phyloP scores from a whole-genome alignment of 163 green algal species.

The Chlorella variabilis region DNA sequence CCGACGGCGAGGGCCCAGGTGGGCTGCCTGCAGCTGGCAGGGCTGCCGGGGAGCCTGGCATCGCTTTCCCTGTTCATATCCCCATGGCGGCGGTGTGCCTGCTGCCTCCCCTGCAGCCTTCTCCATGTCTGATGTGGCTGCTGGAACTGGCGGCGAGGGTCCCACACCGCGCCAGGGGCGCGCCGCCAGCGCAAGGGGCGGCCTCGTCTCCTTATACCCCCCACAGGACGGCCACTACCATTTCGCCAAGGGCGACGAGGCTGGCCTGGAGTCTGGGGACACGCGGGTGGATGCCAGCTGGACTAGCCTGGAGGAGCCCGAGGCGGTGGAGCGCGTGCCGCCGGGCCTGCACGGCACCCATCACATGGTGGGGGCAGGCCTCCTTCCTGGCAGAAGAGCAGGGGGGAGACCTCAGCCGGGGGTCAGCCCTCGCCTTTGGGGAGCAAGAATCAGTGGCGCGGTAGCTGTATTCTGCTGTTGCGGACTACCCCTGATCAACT shows the following conservation, averaged over 20 bases:
- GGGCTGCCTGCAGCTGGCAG: too few species aligned
- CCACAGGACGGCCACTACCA: conserved; percentile 19
- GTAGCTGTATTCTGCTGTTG: too few species aligned
- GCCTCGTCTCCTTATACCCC: background rate
- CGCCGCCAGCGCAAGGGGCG: background rate
- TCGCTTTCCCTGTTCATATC: background rate
- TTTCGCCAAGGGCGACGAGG: background rate
- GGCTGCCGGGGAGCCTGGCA: too few species aligned
- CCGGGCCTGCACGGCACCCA: background rate
- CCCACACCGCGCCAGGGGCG: too few species aligned
- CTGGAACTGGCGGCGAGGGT: background rate
- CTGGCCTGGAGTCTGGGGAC: too few species aligned
- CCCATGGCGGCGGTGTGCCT: background rate
- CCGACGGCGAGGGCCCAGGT: too few species aligned
- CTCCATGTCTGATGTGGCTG: background rate
- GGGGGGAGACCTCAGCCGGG: too few species aligned
- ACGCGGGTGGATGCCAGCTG: conserved; percentile 11
- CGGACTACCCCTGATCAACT: too few species aligned
- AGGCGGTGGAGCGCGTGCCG: background rate
- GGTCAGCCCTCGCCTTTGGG: too few species aligned
- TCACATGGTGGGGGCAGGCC: too few species aligned
- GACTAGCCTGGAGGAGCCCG: conserved; percentile 26
- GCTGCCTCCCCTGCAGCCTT: background rate
- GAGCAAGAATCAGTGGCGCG: too few species aligned
- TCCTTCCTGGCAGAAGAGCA: background rate